Conservation (phyloP, 2,329 filamentous ascomycete genomes). For the Fusarium tricinctum region DNA sequence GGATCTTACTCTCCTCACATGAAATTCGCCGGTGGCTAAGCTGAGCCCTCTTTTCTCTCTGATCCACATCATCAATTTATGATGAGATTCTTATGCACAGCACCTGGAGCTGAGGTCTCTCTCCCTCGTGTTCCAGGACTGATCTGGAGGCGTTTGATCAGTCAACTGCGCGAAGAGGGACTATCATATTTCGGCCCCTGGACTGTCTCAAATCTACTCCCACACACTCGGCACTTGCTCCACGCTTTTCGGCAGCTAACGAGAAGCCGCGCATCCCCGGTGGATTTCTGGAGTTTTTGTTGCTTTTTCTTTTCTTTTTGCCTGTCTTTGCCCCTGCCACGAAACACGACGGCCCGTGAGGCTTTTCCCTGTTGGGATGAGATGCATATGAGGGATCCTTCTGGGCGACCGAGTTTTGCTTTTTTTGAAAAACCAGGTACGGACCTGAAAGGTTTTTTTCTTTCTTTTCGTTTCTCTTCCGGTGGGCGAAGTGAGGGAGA, state of each 20-base stretch:
- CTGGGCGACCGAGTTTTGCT: constrained; percentile 11
- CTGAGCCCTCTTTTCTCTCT: constrained; percentile 8
- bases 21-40: constrained; percentile 21
- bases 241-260: constrained; percentile 33
- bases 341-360: constrained; percentile 40
- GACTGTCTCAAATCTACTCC: constrained; percentile 14
- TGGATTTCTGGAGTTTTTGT: constrained; percentile 11
- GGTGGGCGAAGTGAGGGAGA: constrained; percentile 16
- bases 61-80: neutral
- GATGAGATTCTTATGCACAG: constrained; percentile 20
- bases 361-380: constrained; percentile 33
- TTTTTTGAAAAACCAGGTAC: constrained; percentile 6
- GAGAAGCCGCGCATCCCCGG: constrained; percentile 29
- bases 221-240: constrained; percentile 29
- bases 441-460: neutral
- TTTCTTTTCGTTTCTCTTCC: neutral
- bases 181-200: constrained; percentile 33
- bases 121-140: neutral
- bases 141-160: constrained; percentile 17
- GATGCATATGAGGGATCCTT: constrained; percentile 17
- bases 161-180: constrained; percentile 33
- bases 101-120: neutral
- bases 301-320: constrained; percentile 6
- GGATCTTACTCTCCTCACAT: constrained; percentile 24
- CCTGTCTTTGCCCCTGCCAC: constrained; percentile 25